Base-by-base conservation (phyloP, 257 asterid species). In the Coffea eugenioides region DNA sequence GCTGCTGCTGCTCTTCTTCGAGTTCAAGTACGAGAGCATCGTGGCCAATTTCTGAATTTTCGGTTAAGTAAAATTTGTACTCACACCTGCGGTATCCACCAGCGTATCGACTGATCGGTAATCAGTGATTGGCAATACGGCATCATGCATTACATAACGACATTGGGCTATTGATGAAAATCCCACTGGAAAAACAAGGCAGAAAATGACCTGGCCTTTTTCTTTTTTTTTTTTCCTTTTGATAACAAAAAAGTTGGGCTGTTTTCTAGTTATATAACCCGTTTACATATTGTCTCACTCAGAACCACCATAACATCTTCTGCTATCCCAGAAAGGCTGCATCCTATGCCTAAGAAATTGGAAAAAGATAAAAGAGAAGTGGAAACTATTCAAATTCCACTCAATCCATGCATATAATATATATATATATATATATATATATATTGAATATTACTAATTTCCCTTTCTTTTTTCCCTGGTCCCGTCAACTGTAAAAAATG, bases 341-440 rank as follows among this genome's bases (percentile, higher is more conserved):
- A 61, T 64, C 69, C 73, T 27, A 62, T 16, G 48, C n/a, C 54
- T 49, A 31, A 31, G 49, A 74, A 76, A 67, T 14, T 16, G 25
- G 20, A 20, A 31, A 54, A 46, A 2, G 62, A 13, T 11, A 34
- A 39, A 6, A 9, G 51, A 64, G 3, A 39, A 73, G 78, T 85
- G 91, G 91, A n/a, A 88, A 89, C 90, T 87, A 89, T 90, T 87
- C 86, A 84, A 77, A 89, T 91, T 90, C 94, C 94, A 90, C 85
- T 88, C 82, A 75, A 39, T 74, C 77, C 81, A 64, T 80, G 79
- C 81, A 59, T 76, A 4, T 48, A n/a, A n/a, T n/a, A n/a, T n/a
- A n/a, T n/a, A n/a, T n/a, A n/a, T n/a, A n/a, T n/a, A n/a, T n/a
- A n/a, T n/a, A n/a, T n/a, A n/a, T n/a, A 71, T 49, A 59, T 57